These are phyloP conservation scores for Scutellaria galericulata DNA, from an alignment of 257 asterid species.

Conservation along the genomic window DNA sequence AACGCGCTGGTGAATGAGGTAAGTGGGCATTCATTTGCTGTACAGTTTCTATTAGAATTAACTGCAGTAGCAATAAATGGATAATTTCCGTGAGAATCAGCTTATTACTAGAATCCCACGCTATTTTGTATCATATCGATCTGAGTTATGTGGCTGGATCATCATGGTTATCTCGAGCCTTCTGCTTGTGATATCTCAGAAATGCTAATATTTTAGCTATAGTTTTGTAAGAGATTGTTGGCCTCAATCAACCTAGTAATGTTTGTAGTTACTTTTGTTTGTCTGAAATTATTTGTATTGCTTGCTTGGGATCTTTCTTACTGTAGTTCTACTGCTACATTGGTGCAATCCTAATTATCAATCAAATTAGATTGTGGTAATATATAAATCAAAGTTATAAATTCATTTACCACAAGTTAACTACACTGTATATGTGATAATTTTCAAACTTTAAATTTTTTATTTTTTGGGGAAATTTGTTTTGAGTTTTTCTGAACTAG, in stretches of 20 bases:
- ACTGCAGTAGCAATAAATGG: slow-evolving; percentile 46
- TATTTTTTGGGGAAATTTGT: background rate
- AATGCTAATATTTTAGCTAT: background rate
- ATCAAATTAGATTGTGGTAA: background rate
- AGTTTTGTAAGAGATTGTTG: background rate
- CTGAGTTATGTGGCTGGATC: slow-evolving; percentile 9
- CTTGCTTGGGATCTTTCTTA: background rate
- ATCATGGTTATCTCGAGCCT: background rate
- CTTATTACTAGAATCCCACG: slow-evolving; percentile 21
- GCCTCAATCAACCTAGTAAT: background rate
- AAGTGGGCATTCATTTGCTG: slow-evolving; percentile 34
- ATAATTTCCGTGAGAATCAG: slow-evolving; percentile 31
- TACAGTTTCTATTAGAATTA: slow-evolving; percentile 43
- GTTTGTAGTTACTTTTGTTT: too few relatives aligned
- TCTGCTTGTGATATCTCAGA: slow-evolving; percentile 9
- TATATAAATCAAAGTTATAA: too few relatives aligned
- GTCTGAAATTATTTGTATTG: background rate
- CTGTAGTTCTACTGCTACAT: background rate
- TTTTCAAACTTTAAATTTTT: too few relatives aligned
- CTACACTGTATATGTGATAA: background rate
- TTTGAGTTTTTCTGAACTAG: background rate
- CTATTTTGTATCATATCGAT: slow-evolving; percentile 35
- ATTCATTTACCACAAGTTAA: background rate
- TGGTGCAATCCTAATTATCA: background rate
- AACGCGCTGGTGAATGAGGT: slow-evolving; percentile 27